Evolutionary conservation across 768 basidiomycete genomes (phyloP).

Genomic region (Podaxis mareebaensis): DNA sequence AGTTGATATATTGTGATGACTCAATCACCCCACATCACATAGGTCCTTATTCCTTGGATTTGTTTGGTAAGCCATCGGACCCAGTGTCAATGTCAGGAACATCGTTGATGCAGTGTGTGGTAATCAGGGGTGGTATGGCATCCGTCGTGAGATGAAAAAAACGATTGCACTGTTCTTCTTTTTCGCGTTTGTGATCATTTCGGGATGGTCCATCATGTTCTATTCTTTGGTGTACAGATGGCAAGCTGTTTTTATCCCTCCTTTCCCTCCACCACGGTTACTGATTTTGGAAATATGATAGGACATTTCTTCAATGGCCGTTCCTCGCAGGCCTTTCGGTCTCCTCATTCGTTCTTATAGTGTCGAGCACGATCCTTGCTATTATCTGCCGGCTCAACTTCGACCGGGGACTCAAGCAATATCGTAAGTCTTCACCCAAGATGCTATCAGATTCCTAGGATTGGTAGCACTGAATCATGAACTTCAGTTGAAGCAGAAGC

Average conservation of each 20-base stretch:
- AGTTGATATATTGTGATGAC: background rate
- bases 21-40: background rate
- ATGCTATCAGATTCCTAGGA: slow-evolving; percentile 17
- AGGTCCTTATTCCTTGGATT: slow-evolving; percentile 56
- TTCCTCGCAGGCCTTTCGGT: slow-evolving; percentile 48
- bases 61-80: slow-evolving; percentile 36
- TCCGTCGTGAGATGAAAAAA: slow-evolving; percentile 44
- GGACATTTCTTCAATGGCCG: slow-evolving; percentile 50
- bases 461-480: background rate
- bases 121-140: slow-evolving; percentile 53
- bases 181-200: slow-evolving; percentile 37
- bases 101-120: background rate
- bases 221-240: slow-evolving; percentile 46
- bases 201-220: slow-evolving; percentile 46
- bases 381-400: slow-evolving; percentile 54
- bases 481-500: slow-evolving; percentile 40
- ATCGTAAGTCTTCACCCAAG: slow-evolving; percentile 40
- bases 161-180: slow-evolving; percentile 38
- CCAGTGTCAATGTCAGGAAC: background rate
- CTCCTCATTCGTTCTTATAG: slow-evolving; percentile 42
- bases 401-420: slow-evolving; percentile 54
- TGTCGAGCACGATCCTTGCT: slow-evolving; percentile 45
- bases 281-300: slow-evolving; percentile 32
- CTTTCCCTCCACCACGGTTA: slow-evolving; percentile 16
- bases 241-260: slow-evolving; percentile 23